Evolutionary conservation across 176 grass and related monocot genomes (phyloP).

Genomic region (Ensete glaucum): DNA sequence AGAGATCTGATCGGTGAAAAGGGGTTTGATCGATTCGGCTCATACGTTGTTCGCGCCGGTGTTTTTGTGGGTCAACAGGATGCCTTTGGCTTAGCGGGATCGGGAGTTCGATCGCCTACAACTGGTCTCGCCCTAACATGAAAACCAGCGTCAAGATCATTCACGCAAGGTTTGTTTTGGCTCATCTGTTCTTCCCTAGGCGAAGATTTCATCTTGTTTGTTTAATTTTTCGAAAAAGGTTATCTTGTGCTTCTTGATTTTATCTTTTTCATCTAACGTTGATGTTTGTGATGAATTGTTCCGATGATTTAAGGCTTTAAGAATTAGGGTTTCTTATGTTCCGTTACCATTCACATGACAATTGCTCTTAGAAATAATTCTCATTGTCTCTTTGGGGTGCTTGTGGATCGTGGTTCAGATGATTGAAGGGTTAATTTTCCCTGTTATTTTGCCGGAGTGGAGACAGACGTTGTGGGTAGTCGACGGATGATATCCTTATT

Average conservation of each 20-base stretch:
- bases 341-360: background rate
- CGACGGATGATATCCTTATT: no score
- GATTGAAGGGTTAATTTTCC: no score
- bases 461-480: no score
- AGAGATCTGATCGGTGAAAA: background rate
- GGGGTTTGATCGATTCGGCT: no score
- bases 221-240: background rate
- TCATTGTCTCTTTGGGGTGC: background rate
- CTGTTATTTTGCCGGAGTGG: no score
- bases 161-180: slow-evolving; percentile 73
- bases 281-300: background rate
- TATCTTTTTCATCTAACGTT: background rate
- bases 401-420: no score
- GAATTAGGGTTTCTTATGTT: background rate
- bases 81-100: slow-evolving; percentile 89
- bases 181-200: background rate
- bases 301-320: background rate
- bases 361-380: background rate
- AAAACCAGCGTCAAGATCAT: slow-evolving; percentile 98
- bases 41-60: background rate
- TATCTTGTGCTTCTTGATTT: background rate
- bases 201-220: background rate
- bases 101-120: slow-evolving; percentile 79
- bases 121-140: slow-evolving; percentile 90
- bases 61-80: slow-evolving; percentile 28